Evolutionary conservation across 352 stramenopile genomes (phyloP).

Genomic region (Globisporangium viniferum): DNA sequence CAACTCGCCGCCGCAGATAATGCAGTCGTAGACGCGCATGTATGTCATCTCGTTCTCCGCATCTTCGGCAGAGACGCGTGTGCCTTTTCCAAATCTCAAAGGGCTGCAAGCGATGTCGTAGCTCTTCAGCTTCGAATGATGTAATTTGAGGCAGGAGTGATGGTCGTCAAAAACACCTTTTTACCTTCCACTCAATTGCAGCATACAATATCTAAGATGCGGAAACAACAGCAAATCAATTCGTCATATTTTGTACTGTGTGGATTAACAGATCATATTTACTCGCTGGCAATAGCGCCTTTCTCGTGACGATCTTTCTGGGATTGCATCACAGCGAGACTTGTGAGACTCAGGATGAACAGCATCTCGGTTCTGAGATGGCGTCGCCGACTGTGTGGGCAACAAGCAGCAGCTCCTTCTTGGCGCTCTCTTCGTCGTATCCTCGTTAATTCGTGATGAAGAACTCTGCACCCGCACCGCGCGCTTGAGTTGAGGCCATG

Average conservation of each 20-base stretch:
- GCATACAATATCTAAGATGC: background rate
- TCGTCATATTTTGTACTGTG: no score
- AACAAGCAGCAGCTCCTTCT: background rate
- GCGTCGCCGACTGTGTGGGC: background rate
- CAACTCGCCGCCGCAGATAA: background rate
- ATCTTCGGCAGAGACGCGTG: background rate
- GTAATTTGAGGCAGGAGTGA: background rate
- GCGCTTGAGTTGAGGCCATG: background rate
- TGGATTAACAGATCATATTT: background rate
- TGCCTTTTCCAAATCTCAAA: background rate
- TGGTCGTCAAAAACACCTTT: background rate
- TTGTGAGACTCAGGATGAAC: background rate
- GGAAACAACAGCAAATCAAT: background rate
- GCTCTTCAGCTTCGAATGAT: background rate
- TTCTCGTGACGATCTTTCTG: background rate
- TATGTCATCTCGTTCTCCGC: background rate
- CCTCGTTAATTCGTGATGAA: background rate
- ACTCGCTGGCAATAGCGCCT: background rate
- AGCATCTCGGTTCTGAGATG: background rate
- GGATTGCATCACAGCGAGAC: background rate
- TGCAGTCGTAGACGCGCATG: background rate
- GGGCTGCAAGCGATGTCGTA: background rate
- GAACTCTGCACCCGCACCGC: background rate
- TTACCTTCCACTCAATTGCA: background rate
- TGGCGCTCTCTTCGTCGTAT: background rate